Evolutionary conservation across 306 rosid genomes (phyloP).

Genomic region (Oemleria cerasiformis): DNA sequence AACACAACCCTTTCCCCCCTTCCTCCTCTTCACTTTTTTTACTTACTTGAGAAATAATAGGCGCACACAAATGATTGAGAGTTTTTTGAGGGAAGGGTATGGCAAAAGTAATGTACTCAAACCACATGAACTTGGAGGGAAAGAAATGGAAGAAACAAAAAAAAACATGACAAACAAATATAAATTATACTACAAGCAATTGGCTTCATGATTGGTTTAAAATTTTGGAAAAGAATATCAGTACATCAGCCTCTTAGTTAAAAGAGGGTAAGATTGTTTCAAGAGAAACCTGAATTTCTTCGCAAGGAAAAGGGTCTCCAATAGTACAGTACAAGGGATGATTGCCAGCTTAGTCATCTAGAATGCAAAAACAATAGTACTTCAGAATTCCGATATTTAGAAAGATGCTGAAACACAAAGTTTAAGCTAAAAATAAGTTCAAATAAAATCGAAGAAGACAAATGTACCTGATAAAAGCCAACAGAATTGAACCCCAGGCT

Average conservation of each 20-base stretch:
- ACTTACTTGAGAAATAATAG: neutral
- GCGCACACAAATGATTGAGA: neutral
- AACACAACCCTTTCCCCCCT: neutral
- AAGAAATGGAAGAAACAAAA: neutral
- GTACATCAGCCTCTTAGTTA: constrained; percentile 14
- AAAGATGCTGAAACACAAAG: constrained; percentile 17
- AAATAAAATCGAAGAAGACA: constrained; percentile 20
- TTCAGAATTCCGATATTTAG: constrained; percentile 21
- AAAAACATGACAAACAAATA: neutral
- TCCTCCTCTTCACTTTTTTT: neutral
- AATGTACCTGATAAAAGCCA: constrained; percentile 88
- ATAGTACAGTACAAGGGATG: constrained; percentile 94
- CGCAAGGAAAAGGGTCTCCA: constrained; percentile 90
- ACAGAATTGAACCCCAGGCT: constrained; percentile 98
- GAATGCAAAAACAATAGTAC: constrained; percentile 25
- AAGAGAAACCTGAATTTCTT: constrained; percentile 81
- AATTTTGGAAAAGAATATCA: too few relatives aligned
- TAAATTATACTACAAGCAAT: neutral
- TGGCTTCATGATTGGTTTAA: neutral
- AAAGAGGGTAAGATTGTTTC: constrained; percentile 10
- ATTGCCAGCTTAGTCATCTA: constrained; percentile 99
- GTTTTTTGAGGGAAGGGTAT: too few relatives aligned
- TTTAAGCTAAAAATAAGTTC: constrained; percentile 15
- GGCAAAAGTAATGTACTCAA: neutral
- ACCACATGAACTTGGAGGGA: neutral